These are phyloP conservation scores for Penicillium coffeae DNA, from an alignment of 495 filamentous ascomycete genomes.

Conservation along the genomic window DNA sequence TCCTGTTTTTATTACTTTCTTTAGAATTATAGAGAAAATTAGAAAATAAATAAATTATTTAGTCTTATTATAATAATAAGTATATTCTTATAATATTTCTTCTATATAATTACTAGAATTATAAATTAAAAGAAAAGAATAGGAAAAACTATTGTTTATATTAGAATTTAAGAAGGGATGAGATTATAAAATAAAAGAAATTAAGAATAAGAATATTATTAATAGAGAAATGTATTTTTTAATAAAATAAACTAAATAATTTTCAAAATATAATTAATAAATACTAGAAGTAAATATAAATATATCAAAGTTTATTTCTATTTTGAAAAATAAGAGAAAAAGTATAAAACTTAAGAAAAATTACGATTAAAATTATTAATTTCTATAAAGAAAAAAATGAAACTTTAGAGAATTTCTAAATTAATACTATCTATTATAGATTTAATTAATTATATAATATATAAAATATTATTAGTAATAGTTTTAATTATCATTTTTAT, in stretches of 20 bases:
- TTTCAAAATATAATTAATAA: background rate
- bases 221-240: background rate
- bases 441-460: background rate
- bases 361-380: conserved; percentile 1
- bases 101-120: background rate
- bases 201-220: background rate
- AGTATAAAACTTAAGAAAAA: conserved; percentile 1
- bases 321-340: background rate
- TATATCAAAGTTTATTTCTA: background rate
- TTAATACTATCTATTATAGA: background rate
- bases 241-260: background rate
- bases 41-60: background rate
- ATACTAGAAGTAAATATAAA: background rate
- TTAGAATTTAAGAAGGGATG: background rate
- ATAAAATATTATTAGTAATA: background rate
- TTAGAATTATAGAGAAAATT: background rate
- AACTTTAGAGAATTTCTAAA: conserved; percentile 2
- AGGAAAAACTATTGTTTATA: background rate
- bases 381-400: conserved; percentile 2
- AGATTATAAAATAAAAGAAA: background rate
- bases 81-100: background rate
- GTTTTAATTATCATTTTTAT: background rate
- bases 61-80: background rate
- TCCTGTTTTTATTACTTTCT: too few species aligned
- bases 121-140: background rate